Base-by-base conservation (phyloP, 2,329 filamentous ascomycete species). In the Diaporthe citriasiana region DNA sequence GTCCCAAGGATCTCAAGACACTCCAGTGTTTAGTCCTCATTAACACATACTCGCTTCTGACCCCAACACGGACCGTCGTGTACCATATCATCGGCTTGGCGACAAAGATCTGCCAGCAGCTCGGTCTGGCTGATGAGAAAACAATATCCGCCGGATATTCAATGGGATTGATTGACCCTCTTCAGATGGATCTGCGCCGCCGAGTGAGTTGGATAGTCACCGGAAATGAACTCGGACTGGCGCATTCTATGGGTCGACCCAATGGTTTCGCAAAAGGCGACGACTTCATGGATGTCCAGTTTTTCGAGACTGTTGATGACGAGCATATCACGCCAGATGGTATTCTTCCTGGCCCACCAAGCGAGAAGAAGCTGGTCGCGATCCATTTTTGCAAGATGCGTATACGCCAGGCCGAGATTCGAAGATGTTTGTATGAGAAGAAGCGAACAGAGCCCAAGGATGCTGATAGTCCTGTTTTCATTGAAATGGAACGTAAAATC, bases 381-480 rank as follows among this genome's bases (percentile, higher is more conserved):
- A 95, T 98, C 75, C 96, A 99, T 81, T 97, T 97, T 79, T 95
- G 95, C 85, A 96, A 94, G 80, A 97, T 98, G 94, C 89, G 95
- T 72, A 83, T 97, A 73, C 86, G 95, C 17, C 95, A 98, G 81
- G 91, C 95, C 19, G 96, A 98, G 82, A 97, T 98, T 56, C 89
- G 95, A 73, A 90, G 95, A 73, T 93, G 92, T 9, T 86, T 98
- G 0, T 98, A 99, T 81, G 93, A 97, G 78, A 93, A 92, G 82
- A 97, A 97, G 82, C 89, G 93, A 57, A 85, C 91, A 0, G 92
- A 94, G 68, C 95, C 96, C 0, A 90, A 90, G 70, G 90, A 93
- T 80, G 95, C 98, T 79, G 88, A 90, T 53, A 93, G 98, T 83
- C 94, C 94, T 1, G 98, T 97, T 95, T 98, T 97, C 80, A 83